A percentile compares a stretch with the other conserved stretches of the same genome.
These are phyloP conservation scores for Mycosphaerelloides madeirae DNA, from an alignment of 2,329 filamentous ascomycete species.

Conservation along the genomic window DNA sequence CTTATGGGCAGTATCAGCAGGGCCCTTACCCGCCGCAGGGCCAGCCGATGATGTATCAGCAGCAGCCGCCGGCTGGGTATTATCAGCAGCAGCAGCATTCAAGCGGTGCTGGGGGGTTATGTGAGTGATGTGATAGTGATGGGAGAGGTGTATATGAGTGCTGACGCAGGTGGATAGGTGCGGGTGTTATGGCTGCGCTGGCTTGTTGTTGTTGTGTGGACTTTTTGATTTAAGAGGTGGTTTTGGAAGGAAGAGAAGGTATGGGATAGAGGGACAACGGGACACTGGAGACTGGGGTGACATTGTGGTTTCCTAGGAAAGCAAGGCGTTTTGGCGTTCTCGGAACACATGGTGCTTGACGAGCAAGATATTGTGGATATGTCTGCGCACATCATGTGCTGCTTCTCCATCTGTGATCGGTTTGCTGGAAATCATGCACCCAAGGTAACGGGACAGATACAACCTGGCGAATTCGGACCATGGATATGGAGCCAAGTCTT, in stretches of 20 bases:
- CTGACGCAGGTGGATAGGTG: background rate
- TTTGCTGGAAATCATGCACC: no score
- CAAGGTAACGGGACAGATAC: no score
- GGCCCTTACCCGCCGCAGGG: slow-evolving; percentile 34
- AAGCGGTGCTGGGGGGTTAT: slow-evolving; percentile 44
- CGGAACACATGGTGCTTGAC: background rate
- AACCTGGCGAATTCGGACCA: no score
- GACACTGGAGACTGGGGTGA: background rate
- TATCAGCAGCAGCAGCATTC: slow-evolving; percentile 28
- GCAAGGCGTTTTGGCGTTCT: background rate
- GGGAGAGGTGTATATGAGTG: background rate
- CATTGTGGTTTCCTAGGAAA: background rate
- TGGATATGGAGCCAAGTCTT: no score
- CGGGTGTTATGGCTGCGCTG: slow-evolving; percentile 18
- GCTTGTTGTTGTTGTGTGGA: slow-evolving; percentile 50
- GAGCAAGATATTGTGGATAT: no score
- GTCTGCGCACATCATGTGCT: no score
- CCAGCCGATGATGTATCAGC: slow-evolving; percentile 30
- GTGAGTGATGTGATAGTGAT: slow-evolving; percentile 34
- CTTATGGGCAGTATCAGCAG: slow-evolving; percentile 8
- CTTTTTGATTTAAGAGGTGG: slow-evolving; percentile 10
- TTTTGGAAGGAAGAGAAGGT: slow-evolving; percentile 1
- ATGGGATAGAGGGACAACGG: background rate
- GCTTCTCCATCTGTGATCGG: no score
- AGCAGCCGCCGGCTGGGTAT: slow-evolving; percentile 35